Evolutionary conservation across 352 stramenopile genomes (phyloP).

Genomic region (Globisporangium yorkense): DNA sequence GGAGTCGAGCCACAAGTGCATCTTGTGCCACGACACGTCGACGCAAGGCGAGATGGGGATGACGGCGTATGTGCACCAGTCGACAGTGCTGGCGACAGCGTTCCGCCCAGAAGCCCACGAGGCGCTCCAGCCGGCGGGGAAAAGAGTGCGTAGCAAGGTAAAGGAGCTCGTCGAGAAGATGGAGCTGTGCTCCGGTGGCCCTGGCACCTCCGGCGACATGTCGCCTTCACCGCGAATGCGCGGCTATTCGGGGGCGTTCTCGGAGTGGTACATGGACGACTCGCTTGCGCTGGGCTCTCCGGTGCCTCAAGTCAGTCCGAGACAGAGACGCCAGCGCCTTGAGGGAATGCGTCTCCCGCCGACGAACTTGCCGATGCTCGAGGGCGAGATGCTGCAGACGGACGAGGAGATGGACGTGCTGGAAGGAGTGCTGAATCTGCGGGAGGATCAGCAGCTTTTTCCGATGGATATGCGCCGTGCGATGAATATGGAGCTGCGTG

Average conservation of each 20-base stretch:
- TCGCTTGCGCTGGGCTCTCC: slow-evolving; percentile 16
- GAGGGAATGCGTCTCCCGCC: slow-evolving; percentile 38
- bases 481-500: slow-evolving; percentile 31
- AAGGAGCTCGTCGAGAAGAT: slow-evolving; percentile 81
- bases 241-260: slow-evolving; percentile 50
- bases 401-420: slow-evolving; percentile 68
- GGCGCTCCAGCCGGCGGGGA: slow-evolving; percentile 41
- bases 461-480: slow-evolving; percentile 42
- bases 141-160: slow-evolving; percentile 50
- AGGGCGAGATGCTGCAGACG: slow-evolving; percentile 54
- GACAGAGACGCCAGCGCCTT: slow-evolving; percentile 28
- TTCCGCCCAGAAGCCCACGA: slow-evolving; percentile 75
- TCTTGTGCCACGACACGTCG: slow-evolving; percentile 81
- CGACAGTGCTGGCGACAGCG: slow-evolving; percentile 67
- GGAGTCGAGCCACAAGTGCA: slow-evolving; percentile 61
- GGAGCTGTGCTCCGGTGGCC: slow-evolving; percentile 70
- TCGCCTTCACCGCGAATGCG: slow-evolving; percentile 52
- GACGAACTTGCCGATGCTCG: slow-evolving; percentile 39
- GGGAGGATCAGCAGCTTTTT: slow-evolving; percentile 53
- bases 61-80: slow-evolving; percentile 82
- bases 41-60: slow-evolving; percentile 80
- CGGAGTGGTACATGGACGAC: slow-evolving; percentile 72
- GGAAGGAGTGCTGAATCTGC: slow-evolving; percentile 59
- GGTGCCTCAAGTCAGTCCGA: slow-evolving; percentile 30
- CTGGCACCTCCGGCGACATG: slow-evolving; percentile 18